phyloP scores from a whole-genome alignment of 2,329 filamentous ascomycete genomes.

The Fusarium xylarioides region DNA sequence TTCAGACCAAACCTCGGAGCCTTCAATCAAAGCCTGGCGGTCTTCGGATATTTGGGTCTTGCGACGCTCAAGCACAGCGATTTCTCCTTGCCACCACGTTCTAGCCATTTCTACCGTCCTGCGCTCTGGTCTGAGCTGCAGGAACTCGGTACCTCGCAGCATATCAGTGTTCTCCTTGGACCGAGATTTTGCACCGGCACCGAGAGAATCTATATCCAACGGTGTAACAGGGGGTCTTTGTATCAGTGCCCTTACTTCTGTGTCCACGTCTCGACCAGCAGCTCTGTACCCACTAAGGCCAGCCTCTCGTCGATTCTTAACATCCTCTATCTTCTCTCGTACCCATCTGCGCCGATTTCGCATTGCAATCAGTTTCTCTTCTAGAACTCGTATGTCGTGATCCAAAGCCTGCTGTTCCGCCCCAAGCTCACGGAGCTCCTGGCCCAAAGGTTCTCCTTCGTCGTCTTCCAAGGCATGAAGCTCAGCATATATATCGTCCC shows the following conservation, averaged over 20 bases:
- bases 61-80: slow-evolving; percentile 62
- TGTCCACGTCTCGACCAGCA: slow-evolving; percentile 72
- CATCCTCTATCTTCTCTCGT: slow-evolving; percentile 67
- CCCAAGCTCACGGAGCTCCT: slow-evolving; percentile 68
- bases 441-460: slow-evolving; percentile 65
- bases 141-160: slow-evolving; percentile 61
- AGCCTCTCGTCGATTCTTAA: slow-evolving; percentile 72
- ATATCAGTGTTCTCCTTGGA: slow-evolving; percentile 38
- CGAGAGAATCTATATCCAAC: slow-evolving; percentile 58
- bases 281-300: slow-evolving; percentile 77
- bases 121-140: slow-evolving; percentile 68
- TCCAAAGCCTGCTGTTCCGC: slow-evolving; percentile 63
- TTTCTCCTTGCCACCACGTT: slow-evolving; percentile 75
- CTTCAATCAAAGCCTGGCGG: slow-evolving; percentile 71
- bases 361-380: slow-evolving; percentile 69
- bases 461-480: slow-evolving; percentile 64
- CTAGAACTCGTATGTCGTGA: slow-evolving; percentile 71
- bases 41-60: slow-evolving; percentile 68
- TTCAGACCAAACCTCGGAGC: slow-evolving; percentile 72
- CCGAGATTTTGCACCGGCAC: slow-evolving; percentile 15
- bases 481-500: slow-evolving; percentile 59
- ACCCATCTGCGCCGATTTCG: slow-evolving; percentile 68
- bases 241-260: slow-evolving; percentile 68
- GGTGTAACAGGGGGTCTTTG: slow-evolving; percentile 64
- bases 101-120: slow-evolving; percentile 76